A percentile compares a stretch with the other conserved stretches of the same genome.
Conservation (phyloP, 2,329 filamentous ascomycete species). For the Botrytis sinoallii region DNA sequence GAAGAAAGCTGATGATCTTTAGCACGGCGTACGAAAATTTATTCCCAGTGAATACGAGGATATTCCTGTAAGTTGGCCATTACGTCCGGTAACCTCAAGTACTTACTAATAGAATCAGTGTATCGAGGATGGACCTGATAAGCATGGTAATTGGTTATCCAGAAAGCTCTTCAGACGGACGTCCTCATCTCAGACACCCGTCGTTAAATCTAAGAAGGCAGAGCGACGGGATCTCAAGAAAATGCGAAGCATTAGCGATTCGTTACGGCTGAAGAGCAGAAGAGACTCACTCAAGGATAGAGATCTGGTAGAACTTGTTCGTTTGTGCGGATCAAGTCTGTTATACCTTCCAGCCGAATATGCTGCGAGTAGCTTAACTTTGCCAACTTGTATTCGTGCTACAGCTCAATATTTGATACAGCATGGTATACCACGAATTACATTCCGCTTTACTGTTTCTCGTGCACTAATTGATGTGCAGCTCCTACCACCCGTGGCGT, state of each 20-base stretch:
- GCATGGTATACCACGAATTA: conserved; percentile 47
- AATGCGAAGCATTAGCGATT: conserved; percentile 55
- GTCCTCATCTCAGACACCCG: conserved; percentile 38
- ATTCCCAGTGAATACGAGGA: conserved; percentile 29
- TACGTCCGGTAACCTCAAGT: neutral
- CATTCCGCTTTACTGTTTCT: neutral
- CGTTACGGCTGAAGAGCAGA: conserved; percentile 46
- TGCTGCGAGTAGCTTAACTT: conserved; percentile 52
- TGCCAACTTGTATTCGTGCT: conserved; percentile 65
- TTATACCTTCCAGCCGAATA: conserved; percentile 60
- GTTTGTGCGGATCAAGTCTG: conserved; percentile 60
- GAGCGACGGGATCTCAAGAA: conserved; percentile 39
- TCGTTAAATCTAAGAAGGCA: conserved; percentile 29
- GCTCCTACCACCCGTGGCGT: conserved; percentile 51
- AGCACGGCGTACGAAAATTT: conserved; percentile 51
- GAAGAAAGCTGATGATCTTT: conserved; percentile 4
- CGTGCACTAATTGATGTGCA: conserved; percentile 24
- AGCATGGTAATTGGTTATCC: conserved; percentile 41
- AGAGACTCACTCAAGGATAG: conserved; percentile 48
- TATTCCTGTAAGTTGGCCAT: conserved; percentile 24
- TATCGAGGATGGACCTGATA: conserved; percentile 24
- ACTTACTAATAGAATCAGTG: conserved; percentile 5
- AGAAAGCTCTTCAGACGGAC: conserved; percentile 40
- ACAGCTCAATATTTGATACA: conserved; percentile 63
- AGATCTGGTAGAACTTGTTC: conserved; percentile 57